phyloP scores from a whole-genome alignment of 2,329 filamentous ascomycete genomes.

The Fusarium sp. region DNA sequence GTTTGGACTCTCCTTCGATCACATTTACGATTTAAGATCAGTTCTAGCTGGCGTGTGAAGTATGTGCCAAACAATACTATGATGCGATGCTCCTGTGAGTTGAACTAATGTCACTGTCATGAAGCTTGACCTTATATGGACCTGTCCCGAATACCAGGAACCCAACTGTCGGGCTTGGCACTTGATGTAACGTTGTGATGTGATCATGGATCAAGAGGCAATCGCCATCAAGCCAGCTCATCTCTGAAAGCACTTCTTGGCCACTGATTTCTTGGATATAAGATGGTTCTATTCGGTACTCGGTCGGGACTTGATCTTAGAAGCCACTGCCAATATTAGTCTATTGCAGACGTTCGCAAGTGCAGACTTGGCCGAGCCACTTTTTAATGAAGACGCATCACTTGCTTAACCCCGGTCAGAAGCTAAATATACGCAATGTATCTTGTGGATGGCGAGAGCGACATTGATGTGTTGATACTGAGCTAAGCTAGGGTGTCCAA shows the following conservation, averaged over 20 bases:
- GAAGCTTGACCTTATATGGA: neutral
- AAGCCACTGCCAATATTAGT: neutral
- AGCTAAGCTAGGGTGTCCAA: neutral
- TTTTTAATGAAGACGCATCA: neutral
- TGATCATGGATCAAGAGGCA: neutral
- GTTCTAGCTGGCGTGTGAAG: neutral
- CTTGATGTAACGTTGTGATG: constrained; percentile 1
- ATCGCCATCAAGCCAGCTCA: neutral
- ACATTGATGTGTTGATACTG: neutral
- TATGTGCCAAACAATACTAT: neutral
- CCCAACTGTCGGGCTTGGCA: neutral
- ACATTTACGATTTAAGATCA: neutral
- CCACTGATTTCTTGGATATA: neutral
- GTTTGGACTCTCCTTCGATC: neutral
- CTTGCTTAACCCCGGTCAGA: neutral
- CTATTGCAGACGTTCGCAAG: neutral
- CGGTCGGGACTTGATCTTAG: neutral
- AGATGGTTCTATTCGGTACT: neutral
- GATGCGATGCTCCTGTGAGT: neutral
- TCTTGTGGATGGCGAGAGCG: neutral
- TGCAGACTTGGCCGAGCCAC: neutral
- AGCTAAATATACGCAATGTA: neutral
- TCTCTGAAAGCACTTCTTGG: neutral
- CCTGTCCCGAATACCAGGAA: neutral
- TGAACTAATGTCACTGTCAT: neutral